These are phyloP conservation scores for Metschnikowia amazonensis DNA, from an alignment of 805 yeast species.

Conservation along the genomic window DNA sequence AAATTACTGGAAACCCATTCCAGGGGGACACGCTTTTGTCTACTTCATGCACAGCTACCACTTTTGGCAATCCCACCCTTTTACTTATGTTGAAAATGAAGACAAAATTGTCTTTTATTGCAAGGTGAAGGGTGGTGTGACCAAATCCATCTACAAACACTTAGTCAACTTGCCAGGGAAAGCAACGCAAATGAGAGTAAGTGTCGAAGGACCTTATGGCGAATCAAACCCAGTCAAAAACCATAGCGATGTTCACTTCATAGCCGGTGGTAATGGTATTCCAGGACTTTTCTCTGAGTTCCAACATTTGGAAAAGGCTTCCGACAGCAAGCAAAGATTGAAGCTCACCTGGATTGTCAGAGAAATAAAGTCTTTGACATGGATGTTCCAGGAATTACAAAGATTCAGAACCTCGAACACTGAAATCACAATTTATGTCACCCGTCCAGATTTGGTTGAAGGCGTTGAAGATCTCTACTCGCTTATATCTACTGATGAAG, in stretches of 20 bases:
- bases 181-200: constrained; percentile 26
- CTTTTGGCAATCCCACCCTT: constrained; percentile 68
- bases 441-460: constrained; percentile 27
- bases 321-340: constrained; percentile 13
- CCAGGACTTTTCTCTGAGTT: constrained; percentile 52
- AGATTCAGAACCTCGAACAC: constrained; percentile 20
- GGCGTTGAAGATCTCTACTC: constrained; percentile 9
- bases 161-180: constrained; percentile 28
- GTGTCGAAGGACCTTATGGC: constrained; percentile 72
- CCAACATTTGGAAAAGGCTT: constrained; percentile 21
- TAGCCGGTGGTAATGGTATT: constrained; percentile 76
- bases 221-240: constrained; percentile 43
- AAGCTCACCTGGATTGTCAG: constrained; percentile 28
- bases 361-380: constrained; percentile 20
- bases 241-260: constrained; percentile 52
- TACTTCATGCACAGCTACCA: constrained; percentile 48
- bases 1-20: constrained; percentile 42
- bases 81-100: constrained; percentile 35
- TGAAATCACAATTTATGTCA: constrained; percentile 35
- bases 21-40: constrained; percentile 58
- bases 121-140: constrained; percentile 37
- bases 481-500: constrained; percentile 8
- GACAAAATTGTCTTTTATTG: constrained; percentile 27
- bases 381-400: constrained; percentile 25
- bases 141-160: constrained; percentile 28